phyloP scores from a whole-genome alignment of 108 stramenopile species.

The Nitzschia putrida region DNA sequence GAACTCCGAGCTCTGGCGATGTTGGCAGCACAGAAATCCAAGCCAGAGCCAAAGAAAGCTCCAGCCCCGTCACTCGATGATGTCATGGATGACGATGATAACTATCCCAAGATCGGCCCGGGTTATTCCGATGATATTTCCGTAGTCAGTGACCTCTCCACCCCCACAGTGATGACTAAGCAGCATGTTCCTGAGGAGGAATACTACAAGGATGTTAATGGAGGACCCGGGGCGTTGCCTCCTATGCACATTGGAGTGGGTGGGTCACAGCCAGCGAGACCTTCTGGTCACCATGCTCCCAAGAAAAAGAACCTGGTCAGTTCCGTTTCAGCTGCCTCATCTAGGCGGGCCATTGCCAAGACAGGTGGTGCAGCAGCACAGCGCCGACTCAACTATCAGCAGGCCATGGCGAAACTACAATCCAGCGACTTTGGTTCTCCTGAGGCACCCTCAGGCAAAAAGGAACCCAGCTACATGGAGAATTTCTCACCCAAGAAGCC shows the following conservation, averaged over 20 bases:
- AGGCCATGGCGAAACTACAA: conserved; percentile 49
- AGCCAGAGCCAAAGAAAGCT: conserved; percentile 4
- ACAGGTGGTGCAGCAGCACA: conserved; percentile 53
- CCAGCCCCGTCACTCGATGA: conserved; percentile 30
- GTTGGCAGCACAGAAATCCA: conserved; percentile 29
- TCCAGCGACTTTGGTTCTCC: conserved; percentile 14
- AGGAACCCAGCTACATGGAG: conserved; percentile 19
- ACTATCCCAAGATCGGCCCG: conserved; percentile 66
- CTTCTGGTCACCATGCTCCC: conserved; percentile 17
- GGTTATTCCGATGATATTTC: conserved; percentile 58
- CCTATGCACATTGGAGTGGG: conserved; percentile 39
- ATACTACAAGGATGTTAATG: conserved; percentile 46
- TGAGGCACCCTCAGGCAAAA: not conserved
- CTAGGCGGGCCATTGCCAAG: conserved; percentile 27
- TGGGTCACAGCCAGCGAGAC: conserved; percentile 13
- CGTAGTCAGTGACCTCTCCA: conserved; percentile 54
- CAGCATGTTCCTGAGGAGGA: conserved; percentile 54
- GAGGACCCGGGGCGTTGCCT: conserved; percentile 28
- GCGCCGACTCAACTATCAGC: conserved; percentile 50
- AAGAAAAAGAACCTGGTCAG: conserved; percentile 47
- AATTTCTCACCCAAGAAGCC: conserved; percentile 28
- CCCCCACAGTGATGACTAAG: conserved; percentile 57
- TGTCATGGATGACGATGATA: conserved; percentile 46
- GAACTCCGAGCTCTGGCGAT: conserved; percentile 35
- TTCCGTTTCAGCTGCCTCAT: conserved; percentile 20